Conservation (phyloP, 805 yeast species). For the Candida argentea region DNA sequence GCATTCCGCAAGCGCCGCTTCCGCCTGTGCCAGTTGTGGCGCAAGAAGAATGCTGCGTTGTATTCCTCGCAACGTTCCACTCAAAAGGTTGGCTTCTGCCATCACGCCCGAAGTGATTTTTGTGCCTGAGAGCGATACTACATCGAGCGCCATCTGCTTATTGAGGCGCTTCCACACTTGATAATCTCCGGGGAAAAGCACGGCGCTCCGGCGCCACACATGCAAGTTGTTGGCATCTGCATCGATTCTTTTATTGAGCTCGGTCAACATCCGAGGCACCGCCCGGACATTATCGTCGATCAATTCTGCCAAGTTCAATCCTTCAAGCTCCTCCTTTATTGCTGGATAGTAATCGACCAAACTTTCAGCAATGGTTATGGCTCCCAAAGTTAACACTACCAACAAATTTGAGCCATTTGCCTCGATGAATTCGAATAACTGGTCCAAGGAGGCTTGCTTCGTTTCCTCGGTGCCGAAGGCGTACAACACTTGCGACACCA, state of each 20-base stretch:
- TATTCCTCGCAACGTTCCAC: constrained; percentile 40
- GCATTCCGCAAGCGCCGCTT: too few species aligned
- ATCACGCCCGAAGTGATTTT: constrained; percentile 42
- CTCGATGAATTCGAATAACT: constrained; percentile 57
- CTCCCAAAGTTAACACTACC: constrained; percentile 68
- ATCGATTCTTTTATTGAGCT: constrained; percentile 35
- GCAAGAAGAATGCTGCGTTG: constrained; percentile 62
- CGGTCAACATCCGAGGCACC: constrained; percentile 50
- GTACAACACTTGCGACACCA: constrained; percentile 72
- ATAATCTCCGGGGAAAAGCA: constrained; percentile 63
- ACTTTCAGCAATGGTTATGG: constrained; percentile 60
- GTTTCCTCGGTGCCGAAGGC: constrained; percentile 70
- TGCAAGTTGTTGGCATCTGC: constrained; percentile 8
- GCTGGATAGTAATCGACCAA: constrained; percentile 52
- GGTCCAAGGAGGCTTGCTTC: constrained; percentile 76
- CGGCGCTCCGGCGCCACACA: constrained; percentile 61
- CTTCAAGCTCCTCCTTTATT: constrained; percentile 53
- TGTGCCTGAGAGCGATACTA: constrained; percentile 43
- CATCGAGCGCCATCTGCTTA: constrained; percentile 42
- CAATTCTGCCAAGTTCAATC: constrained; percentile 36
- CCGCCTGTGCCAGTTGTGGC: constrained; percentile 27
- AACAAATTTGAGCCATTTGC: constrained; percentile 55
- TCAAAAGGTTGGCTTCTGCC: constrained; percentile 39
- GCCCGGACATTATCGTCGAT: constrained; percentile 41
- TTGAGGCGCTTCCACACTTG: constrained; percentile 63